Evolutionary conservation across 805 yeast species (phyloP).

Genomic region (Candida cerambycidarum): DNA sequence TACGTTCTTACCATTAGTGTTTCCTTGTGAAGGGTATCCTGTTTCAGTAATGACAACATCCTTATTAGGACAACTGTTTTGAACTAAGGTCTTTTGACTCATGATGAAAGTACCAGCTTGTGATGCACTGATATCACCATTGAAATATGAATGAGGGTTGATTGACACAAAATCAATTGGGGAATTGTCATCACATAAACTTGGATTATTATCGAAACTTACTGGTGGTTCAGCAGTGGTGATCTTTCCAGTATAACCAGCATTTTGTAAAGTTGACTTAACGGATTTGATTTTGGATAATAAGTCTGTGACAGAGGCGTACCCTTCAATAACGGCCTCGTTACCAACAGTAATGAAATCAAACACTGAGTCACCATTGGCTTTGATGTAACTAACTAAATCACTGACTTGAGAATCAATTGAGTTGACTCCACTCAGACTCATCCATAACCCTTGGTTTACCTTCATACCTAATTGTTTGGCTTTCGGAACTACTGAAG

Average conservation of each 20-base stretch:
- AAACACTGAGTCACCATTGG: slow-evolving; percentile 69
- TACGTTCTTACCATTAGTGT: slow-evolving; percentile 66
- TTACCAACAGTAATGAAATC: slow-evolving; percentile 82
- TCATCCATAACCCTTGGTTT: slow-evolving; percentile 88
- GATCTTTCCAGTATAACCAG: slow-evolving; percentile 75
- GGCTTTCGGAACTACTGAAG: slow-evolving; percentile 64
- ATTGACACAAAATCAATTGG: slow-evolving; percentile 82
- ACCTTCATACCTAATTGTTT: slow-evolving; percentile 60
- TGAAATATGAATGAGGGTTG: slow-evolving; percentile 86
- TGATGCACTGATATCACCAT: slow-evolving; percentile 56
- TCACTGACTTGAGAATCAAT: slow-evolving; percentile 59
- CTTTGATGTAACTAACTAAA: slow-evolving; percentile 48
- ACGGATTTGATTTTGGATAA: slow-evolving; percentile 64
- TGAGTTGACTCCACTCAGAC: slow-evolving; percentile 61
- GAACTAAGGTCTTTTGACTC: slow-evolving; percentile 58
- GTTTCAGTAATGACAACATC: slow-evolving; percentile 74
- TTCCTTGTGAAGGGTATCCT: slow-evolving; percentile 83
- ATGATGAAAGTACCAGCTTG: slow-evolving; percentile 70
- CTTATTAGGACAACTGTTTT: slow-evolving; percentile 54
- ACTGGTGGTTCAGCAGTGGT: slow-evolving; percentile 93
- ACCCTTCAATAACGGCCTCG: slow-evolving; percentile 75
- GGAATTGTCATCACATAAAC: slow-evolving; percentile 59
- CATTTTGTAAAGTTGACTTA: slow-evolving; percentile 52
- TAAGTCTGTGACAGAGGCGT: slow-evolving; percentile 60
- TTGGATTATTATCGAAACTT: slow-evolving; percentile 59